Base-by-base conservation (phyloP, 768 basidiomycete species). In the Pleurotus tuoliensis region DNA sequence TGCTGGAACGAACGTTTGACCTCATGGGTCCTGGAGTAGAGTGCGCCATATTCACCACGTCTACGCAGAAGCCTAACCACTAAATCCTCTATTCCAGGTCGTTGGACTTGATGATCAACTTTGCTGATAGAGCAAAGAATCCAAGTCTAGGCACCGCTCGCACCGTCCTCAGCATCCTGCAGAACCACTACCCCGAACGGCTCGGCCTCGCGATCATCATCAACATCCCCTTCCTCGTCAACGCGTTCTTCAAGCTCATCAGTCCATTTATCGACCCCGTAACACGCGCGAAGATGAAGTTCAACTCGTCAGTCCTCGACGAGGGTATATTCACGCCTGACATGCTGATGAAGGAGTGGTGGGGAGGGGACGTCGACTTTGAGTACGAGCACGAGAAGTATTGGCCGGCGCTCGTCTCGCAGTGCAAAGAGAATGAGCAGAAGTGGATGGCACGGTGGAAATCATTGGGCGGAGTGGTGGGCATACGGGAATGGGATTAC, bases 111-210 rank as follows among this genome's bases (percentile, higher is more conserved):
- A 81, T 94, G 71, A 84, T 92, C 61, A 85, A 94, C 73, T 92
- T 45, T 18, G 87, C 81, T 4, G 88, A 90, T 66, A 79, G 80
- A 65, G 82, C 79, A 37, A 92, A 90, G 69, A 82, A 73, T 41
- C 75, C 80, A 2, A 70, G 75, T 9, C 62, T 81, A 6, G 59
- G 69, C 41, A 76, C 75, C 9, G 66, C 80, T 7, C 71, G 76
- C 5, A 62, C 78, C 5, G 79, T 59, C 11, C 76, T 88, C 53
- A 70, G 77, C 67, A 87, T 91, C 62, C 76, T 92, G 12, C 91
- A 92, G 63, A 80, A 83, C 20, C 90, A 94, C 66, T 94, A 92
- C 63, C 92, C 92, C 0, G 94, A 96, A 67, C 84, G 94, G 3
- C 83, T 96, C 34, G 92, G 90, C 22, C 66, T 76, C 11, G 81